phyloP scores from a whole-genome alignment of 345 rosid genomes.

The Salix arbutifolia region DNA sequence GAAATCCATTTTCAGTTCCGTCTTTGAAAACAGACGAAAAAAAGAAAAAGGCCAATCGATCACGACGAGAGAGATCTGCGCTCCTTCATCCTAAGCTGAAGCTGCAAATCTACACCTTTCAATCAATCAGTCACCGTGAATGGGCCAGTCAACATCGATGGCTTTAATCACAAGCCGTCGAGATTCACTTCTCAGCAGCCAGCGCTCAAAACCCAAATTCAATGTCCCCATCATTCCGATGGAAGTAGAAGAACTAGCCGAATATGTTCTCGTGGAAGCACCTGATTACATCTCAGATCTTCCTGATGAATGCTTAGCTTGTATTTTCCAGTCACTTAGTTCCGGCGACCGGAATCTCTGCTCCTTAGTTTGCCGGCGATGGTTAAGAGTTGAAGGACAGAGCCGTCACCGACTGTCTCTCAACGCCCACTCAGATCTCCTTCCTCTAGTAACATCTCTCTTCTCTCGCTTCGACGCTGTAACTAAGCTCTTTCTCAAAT shows the following conservation, averaged over 20 bases:
- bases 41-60: not conserved
- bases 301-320: slow-evolving; percentile 84
- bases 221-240: slow-evolving; percentile 32
- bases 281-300: slow-evolving; percentile 53
- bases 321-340: slow-evolving; percentile 61
- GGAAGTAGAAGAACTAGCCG: slow-evolving; percentile 25
- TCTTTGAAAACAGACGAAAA: slow-evolving; percentile 11
- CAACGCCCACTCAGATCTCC: slow-evolving; percentile 64
- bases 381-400: slow-evolving; percentile 75
- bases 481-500: slow-evolving; percentile 78
- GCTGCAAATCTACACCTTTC: slow-evolving; percentile 4
- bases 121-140: slow-evolving; percentile 27
- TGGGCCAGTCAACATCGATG: slow-evolving; percentile 79
- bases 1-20: slow-evolving; percentile 43
- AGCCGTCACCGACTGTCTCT: slow-evolving; percentile 80
- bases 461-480: slow-evolving; percentile 82
- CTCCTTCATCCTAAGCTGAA: not conserved
- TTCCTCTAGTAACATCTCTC: slow-evolving; percentile 39
- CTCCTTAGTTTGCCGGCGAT: slow-evolving; percentile 69
- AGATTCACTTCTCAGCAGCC: slow-evolving; percentile 23
- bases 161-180: slow-evolving; percentile 42
- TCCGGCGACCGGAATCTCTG: slow-evolving; percentile 59
- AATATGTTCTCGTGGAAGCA: slow-evolving; percentile 5
- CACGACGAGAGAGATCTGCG: not conserved
- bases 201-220: slow-evolving; percentile 32